These are phyloP conservation scores for Plasmopara muralis DNA, from an alignment of 352 stramenopile genomes.

Conservation along the genomic window DNA sequence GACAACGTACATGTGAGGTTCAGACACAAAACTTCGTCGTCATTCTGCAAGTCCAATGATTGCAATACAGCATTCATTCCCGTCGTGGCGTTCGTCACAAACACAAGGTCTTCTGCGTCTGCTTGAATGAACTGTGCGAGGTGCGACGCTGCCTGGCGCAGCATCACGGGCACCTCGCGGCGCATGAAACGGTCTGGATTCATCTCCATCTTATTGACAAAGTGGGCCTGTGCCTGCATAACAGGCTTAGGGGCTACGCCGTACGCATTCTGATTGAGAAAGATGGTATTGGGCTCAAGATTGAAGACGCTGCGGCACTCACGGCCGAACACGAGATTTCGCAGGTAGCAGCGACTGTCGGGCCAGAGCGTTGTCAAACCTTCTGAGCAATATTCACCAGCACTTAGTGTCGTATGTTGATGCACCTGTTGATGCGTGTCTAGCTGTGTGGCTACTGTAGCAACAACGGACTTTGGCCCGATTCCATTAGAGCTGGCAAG, in stretches of 20 bases:
- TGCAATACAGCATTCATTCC: slow-evolving; percentile 81
- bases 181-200: slow-evolving; percentile 83
- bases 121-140: slow-evolving; percentile 64
- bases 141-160: slow-evolving; percentile 56
- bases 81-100: slow-evolving; percentile 81
- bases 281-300: slow-evolving; percentile 68
- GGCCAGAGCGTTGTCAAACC: slow-evolving; percentile 72
- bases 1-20: slow-evolving; percentile 72
- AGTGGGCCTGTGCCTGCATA: slow-evolving; percentile 76
- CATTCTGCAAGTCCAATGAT: slow-evolving; percentile 79
- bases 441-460: slow-evolving; percentile 7
- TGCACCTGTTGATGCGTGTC: slow-evolving; percentile 16
- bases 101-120: slow-evolving; percentile 74
- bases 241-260: slow-evolving; percentile 68
- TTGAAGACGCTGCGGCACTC: slow-evolving; percentile 73
- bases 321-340: slow-evolving; percentile 51
- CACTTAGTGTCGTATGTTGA: not conserved
- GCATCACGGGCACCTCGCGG: slow-evolving; percentile 46
- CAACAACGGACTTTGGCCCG: slow-evolving; percentile 3
- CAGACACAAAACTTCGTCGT: slow-evolving; percentile 83
- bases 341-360: slow-evolving; percentile 51
- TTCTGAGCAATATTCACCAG: slow-evolving; percentile 3
- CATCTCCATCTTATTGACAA: slow-evolving; percentile 85
- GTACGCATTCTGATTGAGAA: slow-evolving; percentile 82
- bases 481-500: slow-evolving; percentile 8